Percentiles rank a stretch among this genome's conserved stretches.
Conservation (phyloP, 1,284 basidiomycete genomes). For the Tilletia setariae region DNA sequence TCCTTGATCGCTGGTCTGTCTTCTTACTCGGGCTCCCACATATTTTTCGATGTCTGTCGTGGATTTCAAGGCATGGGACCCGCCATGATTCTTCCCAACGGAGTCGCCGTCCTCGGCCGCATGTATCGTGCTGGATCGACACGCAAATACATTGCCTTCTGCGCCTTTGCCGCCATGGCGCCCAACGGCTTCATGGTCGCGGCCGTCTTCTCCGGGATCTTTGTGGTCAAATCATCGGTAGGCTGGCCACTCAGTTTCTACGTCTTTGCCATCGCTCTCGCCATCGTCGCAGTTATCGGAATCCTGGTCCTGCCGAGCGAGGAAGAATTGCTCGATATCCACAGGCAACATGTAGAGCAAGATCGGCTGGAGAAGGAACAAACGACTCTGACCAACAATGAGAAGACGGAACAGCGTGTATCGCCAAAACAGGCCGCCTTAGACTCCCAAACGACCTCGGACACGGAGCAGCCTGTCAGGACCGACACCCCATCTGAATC, state of each 20-base stretch:
- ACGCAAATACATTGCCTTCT: constrained; percentile 33
- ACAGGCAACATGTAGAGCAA: constrained; percentile 21
- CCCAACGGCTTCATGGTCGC: constrained; percentile 42
- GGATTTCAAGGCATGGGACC: constrained; percentile 38
- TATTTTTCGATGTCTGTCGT: constrained; percentile 43
- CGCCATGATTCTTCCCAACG: constrained; percentile 38
- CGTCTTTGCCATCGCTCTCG: constrained; percentile 29
- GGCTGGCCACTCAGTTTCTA: constrained; percentile 42
- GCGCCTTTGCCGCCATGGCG: constrained; percentile 35
- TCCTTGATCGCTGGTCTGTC: constrained; percentile 34
- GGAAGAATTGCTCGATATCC: constrained; percentile 25
- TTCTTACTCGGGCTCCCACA: constrained; percentile 27
- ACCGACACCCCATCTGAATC: too few relatives aligned
- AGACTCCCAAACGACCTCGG: too few relatives aligned
- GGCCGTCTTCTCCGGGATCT: constrained; percentile 29
- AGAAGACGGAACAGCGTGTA: neutral
- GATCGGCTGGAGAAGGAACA: constrained; percentile 8
- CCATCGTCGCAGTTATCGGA: constrained; percentile 23
- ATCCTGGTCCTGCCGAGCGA: constrained; percentile 31
- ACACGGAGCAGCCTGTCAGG: too few relatives aligned
- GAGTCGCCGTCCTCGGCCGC: constrained; percentile 36
- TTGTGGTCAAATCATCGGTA: constrained; percentile 21
- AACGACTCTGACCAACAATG: neutral
- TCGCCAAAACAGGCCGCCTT: too few relatives aligned
- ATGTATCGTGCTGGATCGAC: constrained; percentile 28